A percentile compares a stretch with the other conserved stretches of the same genome.
Conservation (phyloP, 2,329 filamentous ascomycete species). For the Talaromyces sp. region DNA sequence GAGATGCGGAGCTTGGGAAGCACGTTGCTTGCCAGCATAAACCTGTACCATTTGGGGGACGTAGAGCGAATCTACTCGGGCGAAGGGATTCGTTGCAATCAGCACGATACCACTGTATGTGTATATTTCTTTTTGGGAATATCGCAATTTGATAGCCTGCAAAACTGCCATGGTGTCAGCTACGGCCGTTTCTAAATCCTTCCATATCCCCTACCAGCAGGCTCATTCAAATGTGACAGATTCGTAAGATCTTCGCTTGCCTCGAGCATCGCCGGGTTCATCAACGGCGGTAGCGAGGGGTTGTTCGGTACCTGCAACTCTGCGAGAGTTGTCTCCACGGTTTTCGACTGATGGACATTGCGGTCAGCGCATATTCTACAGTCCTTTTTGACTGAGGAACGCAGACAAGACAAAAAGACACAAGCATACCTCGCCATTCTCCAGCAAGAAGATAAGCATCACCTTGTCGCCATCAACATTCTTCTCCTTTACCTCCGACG, state of each 20-base stretch:
- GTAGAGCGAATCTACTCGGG: constrained; percentile 94
- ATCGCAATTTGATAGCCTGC: constrained; percentile 94
- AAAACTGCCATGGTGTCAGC: constrained; percentile 60
- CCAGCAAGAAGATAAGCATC: constrained; percentile 79
- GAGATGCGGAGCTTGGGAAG: constrained; percentile 93
- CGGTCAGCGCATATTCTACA: constrained; percentile 20
- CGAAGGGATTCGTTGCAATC: constrained; percentile 97
- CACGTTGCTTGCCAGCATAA: constrained; percentile 93
- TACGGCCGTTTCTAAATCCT: constrained; percentile 20
- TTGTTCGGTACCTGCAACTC: constrained; percentile 75
- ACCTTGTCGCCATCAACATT: constrained; percentile 79
- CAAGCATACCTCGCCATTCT: constrained; percentile 77
- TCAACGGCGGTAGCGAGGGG: constrained; percentile 78
- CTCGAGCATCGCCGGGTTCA: constrained; percentile 98
- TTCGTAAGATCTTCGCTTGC: constrained; percentile 98
- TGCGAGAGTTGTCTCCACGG: constrained; percentile 69
- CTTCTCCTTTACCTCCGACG: constrained; percentile 89
- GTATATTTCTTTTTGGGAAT: constrained; percentile 98
- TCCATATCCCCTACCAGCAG: constrained; percentile 65
- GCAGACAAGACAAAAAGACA: neutral
- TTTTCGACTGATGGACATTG: constrained; percentile 61
- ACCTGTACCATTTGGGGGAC: constrained; percentile 99
- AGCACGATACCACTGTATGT: constrained; percentile 98
- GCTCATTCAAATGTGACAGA: constrained; percentile 95
- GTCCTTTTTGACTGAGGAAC: neutral